These are phyloP conservation scores for Aphanoascus verrucosus DNA, from an alignment of 2,329 filamentous ascomycete species.

Conservation along the genomic window DNA sequence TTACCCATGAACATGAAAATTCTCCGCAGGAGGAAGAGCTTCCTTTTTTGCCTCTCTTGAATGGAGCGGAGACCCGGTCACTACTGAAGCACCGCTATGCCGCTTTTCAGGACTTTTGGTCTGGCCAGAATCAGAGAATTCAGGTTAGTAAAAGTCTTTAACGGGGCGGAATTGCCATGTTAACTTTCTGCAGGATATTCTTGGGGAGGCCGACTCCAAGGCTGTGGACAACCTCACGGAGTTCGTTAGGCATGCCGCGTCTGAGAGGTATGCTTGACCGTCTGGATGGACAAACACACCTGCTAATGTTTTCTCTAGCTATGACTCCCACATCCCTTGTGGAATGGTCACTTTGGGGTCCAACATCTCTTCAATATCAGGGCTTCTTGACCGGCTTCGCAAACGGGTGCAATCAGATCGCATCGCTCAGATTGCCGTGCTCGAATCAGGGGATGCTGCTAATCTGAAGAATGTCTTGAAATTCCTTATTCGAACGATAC, in stretches of 20 bases:
- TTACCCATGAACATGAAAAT: slow-evolving; percentile 31
- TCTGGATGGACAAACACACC: not conserved
- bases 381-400: slow-evolving; percentile 31
- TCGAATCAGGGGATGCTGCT: slow-evolving; percentile 37
- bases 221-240: slow-evolving; percentile 30
- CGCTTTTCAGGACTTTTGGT: slow-evolving; percentile 33
- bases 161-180: not conserved
- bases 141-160: slow-evolving; percentile 23
- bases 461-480: slow-evolving; percentile 40
- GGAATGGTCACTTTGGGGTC: slow-evolving; percentile 36
- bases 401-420: slow-evolving; percentile 23
- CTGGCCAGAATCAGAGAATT: slow-evolving; percentile 30
- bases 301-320: slow-evolving; percentile 22
- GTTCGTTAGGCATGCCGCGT: slow-evolving; percentile 29
- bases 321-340: slow-evolving; percentile 32
- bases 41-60: slow-evolving; percentile 32
- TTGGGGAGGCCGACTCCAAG: slow-evolving; percentile 32
- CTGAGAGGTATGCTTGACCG: slow-evolving; percentile 26
- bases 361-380: slow-evolving; percentile 33
- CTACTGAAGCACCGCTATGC: slow-evolving; percentile 28
- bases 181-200: slow-evolving; percentile 18
- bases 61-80: slow-evolving; percentile 28
- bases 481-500: slow-evolving; percentile 35
- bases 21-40: slow-evolving; percentile 14
- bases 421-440: slow-evolving; percentile 30